Evolutionary conservation across 805 yeast species (phyloP), one percentile per base, ranked within the genome.

Genomic region (Yamadazyma tumulicola): DNA sequence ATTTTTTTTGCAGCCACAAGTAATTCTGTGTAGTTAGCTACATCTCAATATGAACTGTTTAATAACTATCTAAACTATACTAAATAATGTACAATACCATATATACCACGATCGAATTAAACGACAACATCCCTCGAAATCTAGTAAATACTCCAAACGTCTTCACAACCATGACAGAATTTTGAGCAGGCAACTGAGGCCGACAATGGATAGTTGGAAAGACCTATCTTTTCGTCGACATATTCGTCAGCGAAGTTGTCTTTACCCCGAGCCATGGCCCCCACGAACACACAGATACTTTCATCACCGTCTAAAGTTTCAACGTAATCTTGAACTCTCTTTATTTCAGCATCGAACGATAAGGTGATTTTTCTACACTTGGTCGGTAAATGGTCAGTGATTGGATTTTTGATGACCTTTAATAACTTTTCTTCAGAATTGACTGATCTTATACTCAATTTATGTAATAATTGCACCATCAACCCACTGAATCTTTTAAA

Each of bases 181-280:
- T 93, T 93, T 45, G 96, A 85, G 62, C 97, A 93, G 4, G 98
- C 97, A 37, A 93, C 97, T 9, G 97, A 88, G 3, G 98, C 98
- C 35, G 95, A 85, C 43, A 93, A 74, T 34, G 98, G 95, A 60
- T 89, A 93, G 53, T 91, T 88, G 22, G 97, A 87, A 38, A 93
- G 80, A 49, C 97, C 97, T 40, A 93, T 83, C 55, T 91, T 93
- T 61, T 93, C 97, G 59, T 93, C 97, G 28, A 91, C 95, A 54
- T 61, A 91, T 61, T 89, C 97, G 60, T 93, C 98, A 16, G 98
- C 98, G 62, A 93, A 93, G 49, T 80, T 88, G 63, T 93, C 98
- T 57, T 83, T 84, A 54, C 98, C 98, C 61, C 97, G 81, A 14
- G 98, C 98, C 96, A 93, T 93, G 30, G 98, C 96, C 56, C 98